Base-by-base conservation (phyloP, 1,284 basidiomycete species). In the Cutaneotrichosporon dermatis region DNA sequence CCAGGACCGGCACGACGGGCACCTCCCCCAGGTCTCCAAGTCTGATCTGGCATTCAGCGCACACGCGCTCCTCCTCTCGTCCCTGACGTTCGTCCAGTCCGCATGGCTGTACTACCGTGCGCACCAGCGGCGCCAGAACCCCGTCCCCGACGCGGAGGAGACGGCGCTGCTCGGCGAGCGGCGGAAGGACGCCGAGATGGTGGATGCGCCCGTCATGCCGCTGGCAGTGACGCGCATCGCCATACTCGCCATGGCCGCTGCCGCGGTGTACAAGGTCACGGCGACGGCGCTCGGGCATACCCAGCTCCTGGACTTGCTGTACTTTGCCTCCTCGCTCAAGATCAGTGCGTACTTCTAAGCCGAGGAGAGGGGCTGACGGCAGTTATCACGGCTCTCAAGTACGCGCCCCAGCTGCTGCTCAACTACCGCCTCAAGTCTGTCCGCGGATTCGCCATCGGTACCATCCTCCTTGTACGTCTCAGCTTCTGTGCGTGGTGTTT, bases 1-100 rank as follows among this genome's bases (percentile, higher is more conserved):
- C 59, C 59, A 63, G 34, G 58, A 54, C 6, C 61, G 80, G 12
- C 74, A 80, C 61, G 56, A 74, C 33, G 79, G 79, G 0, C 75
- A 79, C 63, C n/a, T 49, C 2, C 79, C 80, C 0, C 73, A 78
- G 48, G 75, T 81, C 8, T 69, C 72, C 0, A 50, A 54, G 8
- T 73, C 77, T 36, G 80, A 82, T 62, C 68, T 81, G 25, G 79
- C 70, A 4, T 82, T 81, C 59, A 70, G 75, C 1, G 57, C 72
- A 4, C 79, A 80, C 64, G 79, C 76, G 1, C 55, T 75, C 13
- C 36, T 74, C 7, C 63, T 78, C 12, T 65, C 71, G 7, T 33
- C 50, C 8, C 55, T 76, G 25, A 71, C 66, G 2, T 48, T 75
- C 12, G 52, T 54, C 7, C 76, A 76, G 58, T 64, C 68, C 7